Evolutionary conservation across 1,139 yeast species (phyloP).

Genomic region (Geotrichum citri-aurantii): DNA sequence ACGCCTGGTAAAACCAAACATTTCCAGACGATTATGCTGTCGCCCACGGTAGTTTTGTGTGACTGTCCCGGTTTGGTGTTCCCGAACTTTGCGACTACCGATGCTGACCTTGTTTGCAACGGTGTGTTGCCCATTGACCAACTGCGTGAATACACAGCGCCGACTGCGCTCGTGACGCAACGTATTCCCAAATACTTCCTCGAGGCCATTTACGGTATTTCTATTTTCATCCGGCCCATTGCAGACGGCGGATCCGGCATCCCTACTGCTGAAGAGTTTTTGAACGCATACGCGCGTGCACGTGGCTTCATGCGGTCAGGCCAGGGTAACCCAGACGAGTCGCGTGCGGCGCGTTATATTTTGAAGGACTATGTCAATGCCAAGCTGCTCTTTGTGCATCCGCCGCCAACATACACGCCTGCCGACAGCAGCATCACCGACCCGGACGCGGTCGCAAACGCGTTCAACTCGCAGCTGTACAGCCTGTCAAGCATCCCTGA

Average conservation of each 20-base stretch:
- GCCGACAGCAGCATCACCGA: slow-evolving; percentile 35
- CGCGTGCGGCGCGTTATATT: slow-evolving; percentile 88
- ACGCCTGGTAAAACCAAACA: slow-evolving; percentile 99
- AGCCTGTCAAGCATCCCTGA: slow-evolving; percentile 56
- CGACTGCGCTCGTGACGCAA: slow-evolving; percentile 76
- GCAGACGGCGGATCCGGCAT: slow-evolving; percentile 87
- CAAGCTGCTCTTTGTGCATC: slow-evolving; percentile 74
- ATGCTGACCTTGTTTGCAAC: slow-evolving; percentile 94
- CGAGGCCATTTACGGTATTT: slow-evolving; percentile 92
- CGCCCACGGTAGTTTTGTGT: slow-evolving; percentile 79
- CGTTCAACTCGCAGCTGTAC: slow-evolving; percentile 72
- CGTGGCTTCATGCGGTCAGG: slow-evolving; percentile 93
- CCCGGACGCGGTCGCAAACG: slow-evolving; percentile 40
- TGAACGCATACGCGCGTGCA: slow-evolving; percentile 91
- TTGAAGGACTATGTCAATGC: slow-evolving; percentile 95
- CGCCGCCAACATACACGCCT: slow-evolving; percentile 59
- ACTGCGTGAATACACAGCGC: slow-evolving; percentile 89
- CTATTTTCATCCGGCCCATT: slow-evolving; percentile 62
- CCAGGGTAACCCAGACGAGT: slow-evolving; percentile 96
- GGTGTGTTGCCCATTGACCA: slow-evolving; percentile 98
- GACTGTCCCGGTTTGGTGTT: slow-evolving; percentile 99
- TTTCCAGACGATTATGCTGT: slow-evolving; percentile 89
- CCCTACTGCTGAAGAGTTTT: slow-evolving; percentile 84
- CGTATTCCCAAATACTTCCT: slow-evolving; percentile 82
- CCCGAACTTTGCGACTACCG: slow-evolving; percentile 95